Conservation (phyloP, 106 monocot species). For the Dioscorea dumetorum region DNA sequence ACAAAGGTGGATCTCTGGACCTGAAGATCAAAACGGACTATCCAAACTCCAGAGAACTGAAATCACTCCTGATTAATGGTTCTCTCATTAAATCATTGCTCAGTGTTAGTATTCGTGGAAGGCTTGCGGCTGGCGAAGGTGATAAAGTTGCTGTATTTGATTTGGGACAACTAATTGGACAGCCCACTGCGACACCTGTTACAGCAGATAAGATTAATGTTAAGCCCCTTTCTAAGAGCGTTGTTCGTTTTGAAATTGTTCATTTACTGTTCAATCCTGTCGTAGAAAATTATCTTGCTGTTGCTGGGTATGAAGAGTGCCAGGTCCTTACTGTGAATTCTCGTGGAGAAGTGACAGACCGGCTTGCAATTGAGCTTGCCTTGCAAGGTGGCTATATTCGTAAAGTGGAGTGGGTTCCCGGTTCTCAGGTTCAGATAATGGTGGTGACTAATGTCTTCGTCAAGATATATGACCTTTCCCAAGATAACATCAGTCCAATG, state of each 20-base stretch:
- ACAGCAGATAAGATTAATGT: conserved; percentile 82
- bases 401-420: conserved; percentile 87
- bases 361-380: conserved; percentile 96
- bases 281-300: conserved; percentile 84
- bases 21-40: conserved; percentile 95
- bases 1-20: conserved; percentile 92
- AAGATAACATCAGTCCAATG: conserved; percentile 91
- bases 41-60: conserved; percentile 85
- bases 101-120: conserved; percentile 69
- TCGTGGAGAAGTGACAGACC: conserved; percentile 96
- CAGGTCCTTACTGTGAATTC: conserved; percentile 92
- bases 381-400: conserved; percentile 85
- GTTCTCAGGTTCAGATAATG: conserved; percentile 95
- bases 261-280: conserved; percentile 76
- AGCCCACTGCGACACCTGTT: conserved; percentile 53
- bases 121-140: conserved; percentile 95
- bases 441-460: conserved; percentile 93
- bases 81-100: conserved; percentile 81
- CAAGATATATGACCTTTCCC: conserved; percentile 97
- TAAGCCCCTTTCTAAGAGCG: conserved; percentile 86
- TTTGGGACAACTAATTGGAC: conserved; percentile 87
- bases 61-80: conserved; percentile 65
- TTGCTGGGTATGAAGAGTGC: conserved; percentile 92
- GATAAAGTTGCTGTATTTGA: conserved; percentile 97
- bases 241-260: conserved; percentile 95